Conservation (phyloP, 2,329 filamentous ascomycete species). For the Exserohilum turcica region DNA sequence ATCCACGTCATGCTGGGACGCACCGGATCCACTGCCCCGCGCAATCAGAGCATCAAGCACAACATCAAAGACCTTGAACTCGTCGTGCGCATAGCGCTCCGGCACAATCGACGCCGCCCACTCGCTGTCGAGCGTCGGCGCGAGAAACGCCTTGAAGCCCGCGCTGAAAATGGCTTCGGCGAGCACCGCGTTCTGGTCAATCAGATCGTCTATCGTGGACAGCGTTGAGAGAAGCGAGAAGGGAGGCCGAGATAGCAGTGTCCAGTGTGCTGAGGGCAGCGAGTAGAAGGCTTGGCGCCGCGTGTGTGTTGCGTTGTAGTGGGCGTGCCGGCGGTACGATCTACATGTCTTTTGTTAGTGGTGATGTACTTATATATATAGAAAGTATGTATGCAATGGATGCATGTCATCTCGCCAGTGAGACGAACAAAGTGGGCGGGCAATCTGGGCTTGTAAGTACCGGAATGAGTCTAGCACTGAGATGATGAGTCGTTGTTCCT, state of each 20-base stretch:
- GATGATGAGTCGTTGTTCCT: constrained; percentile 80
- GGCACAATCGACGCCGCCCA: constrained; percentile 42
- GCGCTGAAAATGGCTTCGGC: constrained; percentile 74
- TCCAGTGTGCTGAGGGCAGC: constrained; percentile 81
- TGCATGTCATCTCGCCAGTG: no score
- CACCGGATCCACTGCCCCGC: constrained; percentile 41
- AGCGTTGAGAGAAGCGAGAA: constrained; percentile 84
- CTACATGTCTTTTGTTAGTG: constrained; percentile 51
- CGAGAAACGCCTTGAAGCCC: constrained; percentile 43
- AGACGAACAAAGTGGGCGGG: background rate
- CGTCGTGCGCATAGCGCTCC: constrained; percentile 34
- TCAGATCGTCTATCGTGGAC: constrained; percentile 79
- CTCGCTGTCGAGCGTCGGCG: constrained; percentile 38
- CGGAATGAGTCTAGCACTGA: constrained; percentile 86
- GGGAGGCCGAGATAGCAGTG: constrained; percentile 77
- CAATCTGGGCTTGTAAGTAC: constrained; percentile 55
- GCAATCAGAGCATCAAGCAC: constrained; percentile 68
- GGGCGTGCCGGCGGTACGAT: constrained; percentile 82
- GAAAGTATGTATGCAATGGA: no score
- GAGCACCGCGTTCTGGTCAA: constrained; percentile 84
- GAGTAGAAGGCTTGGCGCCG: constrained; percentile 93
- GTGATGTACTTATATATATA: no score
- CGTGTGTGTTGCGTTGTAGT: constrained; percentile 89
- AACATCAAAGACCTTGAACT: constrained; percentile 42
- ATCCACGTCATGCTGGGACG: constrained; percentile 77